Conservation (phyloP, 2,329 filamentous ascomycete species). For the Aspergillus jensenii region DNA sequence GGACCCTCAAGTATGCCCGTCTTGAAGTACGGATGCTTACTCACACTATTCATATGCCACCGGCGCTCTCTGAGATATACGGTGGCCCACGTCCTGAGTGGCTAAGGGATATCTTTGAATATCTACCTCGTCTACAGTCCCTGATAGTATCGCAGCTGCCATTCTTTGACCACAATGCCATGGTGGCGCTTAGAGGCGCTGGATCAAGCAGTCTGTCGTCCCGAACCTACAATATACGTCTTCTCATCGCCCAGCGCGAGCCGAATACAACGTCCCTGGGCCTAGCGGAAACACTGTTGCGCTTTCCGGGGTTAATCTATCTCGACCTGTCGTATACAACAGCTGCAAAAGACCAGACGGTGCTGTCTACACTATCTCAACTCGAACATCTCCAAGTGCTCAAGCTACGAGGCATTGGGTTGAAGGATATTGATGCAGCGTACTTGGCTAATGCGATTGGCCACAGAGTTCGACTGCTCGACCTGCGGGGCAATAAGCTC, state of each 20-base stretch:
- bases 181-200: constrained; percentile 48
- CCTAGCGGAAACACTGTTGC: constrained; percentile 52
- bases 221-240: constrained; percentile 49
- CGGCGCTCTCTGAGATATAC: constrained; percentile 61
- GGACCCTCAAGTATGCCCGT: constrained; percentile 55
- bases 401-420: constrained; percentile 54
- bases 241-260: constrained; percentile 58
- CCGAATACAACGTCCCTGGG: constrained; percentile 58
- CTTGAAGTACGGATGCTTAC: constrained; percentile 55
- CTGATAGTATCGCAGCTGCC: constrained; percentile 59
- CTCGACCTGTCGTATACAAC: constrained; percentile 58
- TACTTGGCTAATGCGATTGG: constrained; percentile 54
- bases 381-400: constrained; percentile 56
- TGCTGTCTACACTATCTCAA: constrained; percentile 48
- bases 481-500: constrained; percentile 57
- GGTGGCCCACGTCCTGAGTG: constrained; percentile 59
- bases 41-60: constrained; percentile 62
- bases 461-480: constrained; percentile 54
- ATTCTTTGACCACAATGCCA: constrained; percentile 62
- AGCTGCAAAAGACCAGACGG: constrained; percentile 48
- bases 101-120: constrained; percentile 59
- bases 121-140: constrained; percentile 58
- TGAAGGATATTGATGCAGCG: constrained; percentile 55
- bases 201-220: constrained; percentile 7
- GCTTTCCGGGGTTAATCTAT: constrained; percentile 57